Percentiles rank a stretch among this genome's conserved stretches.
phyloP scores from a whole-genome alignment of 2,329 filamentous ascomycete species.

The Paramyrothecium roridum region DNA sequence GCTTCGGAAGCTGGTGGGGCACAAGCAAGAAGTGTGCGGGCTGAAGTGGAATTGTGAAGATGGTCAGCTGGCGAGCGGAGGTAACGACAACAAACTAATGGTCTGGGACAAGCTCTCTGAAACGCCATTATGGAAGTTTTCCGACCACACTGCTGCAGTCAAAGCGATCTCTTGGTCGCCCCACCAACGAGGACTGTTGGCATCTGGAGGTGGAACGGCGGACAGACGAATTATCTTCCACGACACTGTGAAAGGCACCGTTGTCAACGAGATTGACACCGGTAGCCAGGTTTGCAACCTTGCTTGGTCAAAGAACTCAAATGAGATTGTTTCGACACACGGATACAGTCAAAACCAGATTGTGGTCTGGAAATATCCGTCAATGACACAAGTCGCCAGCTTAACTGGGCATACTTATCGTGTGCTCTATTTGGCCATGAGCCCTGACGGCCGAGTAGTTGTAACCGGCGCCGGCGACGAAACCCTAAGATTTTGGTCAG shows the following conservation, averaged over 20 bases:
- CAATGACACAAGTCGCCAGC: constrained; percentile 94
- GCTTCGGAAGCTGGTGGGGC: constrained; percentile 80
- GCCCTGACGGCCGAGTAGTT: constrained; percentile 87
- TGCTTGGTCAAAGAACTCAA: constrained; percentile 95
- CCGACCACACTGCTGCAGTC: constrained; percentile 91
- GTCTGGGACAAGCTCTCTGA: constrained; percentile 97
- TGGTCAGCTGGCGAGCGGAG: constrained; percentile 88
- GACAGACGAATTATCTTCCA: constrained; percentile 97
- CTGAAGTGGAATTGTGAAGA: constrained; percentile 97
- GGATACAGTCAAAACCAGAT: constrained; percentile 98
- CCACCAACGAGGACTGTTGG: constrained; percentile 90
- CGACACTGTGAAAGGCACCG: constrained; percentile 81
- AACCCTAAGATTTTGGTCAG: constrained; percentile 94
- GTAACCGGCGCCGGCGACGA: constrained; percentile 97
- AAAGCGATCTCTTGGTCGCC: constrained; percentile 98
- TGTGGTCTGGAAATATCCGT: constrained; percentile 98
- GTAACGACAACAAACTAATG: constrained; percentile 98
- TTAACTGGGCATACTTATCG: constrained; percentile 95
- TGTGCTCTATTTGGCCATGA: constrained; percentile 95
- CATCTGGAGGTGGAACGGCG: constrained; percentile 91
- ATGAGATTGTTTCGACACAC: constrained; percentile 95
- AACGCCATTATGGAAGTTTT: constrained; percentile 88
- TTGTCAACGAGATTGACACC: constrained; percentile 88
- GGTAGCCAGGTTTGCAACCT: constrained; percentile 99
- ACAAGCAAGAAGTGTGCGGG: constrained; percentile 98